Evolutionary conservation across 148 eudicot genomes (phyloP).

Genomic region (Polygonum maritimum): DNA sequence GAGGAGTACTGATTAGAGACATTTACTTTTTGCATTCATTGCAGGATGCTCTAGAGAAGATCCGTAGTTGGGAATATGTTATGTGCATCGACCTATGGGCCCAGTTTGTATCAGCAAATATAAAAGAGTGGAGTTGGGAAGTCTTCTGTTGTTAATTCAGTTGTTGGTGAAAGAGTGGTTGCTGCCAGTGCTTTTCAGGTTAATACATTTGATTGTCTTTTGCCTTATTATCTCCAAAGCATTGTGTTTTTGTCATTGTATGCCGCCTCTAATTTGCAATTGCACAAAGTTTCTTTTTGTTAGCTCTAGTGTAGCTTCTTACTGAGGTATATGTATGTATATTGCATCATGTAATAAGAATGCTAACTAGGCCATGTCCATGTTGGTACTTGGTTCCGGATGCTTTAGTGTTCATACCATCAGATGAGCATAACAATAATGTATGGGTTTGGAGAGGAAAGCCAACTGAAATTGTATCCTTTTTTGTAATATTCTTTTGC

Average conservation of each 20-base stretch:
- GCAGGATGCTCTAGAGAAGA: conserved; percentile 77
- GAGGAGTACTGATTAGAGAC: background rate
- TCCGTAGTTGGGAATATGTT: conserved; percentile 77
- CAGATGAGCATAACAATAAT: background rate
- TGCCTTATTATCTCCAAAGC: background rate
- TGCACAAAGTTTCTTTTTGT: background rate
- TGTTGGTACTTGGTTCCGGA: background rate
- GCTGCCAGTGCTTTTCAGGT: conserved; percentile 94
- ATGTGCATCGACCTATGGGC: conserved; percentile 87
- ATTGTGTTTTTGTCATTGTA: background rate
- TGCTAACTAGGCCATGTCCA: background rate
- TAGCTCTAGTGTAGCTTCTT: background rate
- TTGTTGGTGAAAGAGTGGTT: conserved; percentile 82
- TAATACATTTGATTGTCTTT: background rate
- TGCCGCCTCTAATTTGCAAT: background rate
- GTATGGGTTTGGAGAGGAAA: background rate
- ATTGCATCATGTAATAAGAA: background rate
- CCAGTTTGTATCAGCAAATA: conserved; percentile 46
- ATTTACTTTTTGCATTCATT: conserved; percentile 6
- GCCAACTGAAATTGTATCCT: background rate
- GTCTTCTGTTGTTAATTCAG: conserved; percentile 84
- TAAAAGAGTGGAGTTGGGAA: conserved; percentile 80
- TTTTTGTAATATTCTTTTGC: background rate
- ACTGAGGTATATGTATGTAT: background rate
- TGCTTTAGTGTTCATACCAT: background rate